Conservation (phyloP, 305 asterid species). For the Solanum hybrid region DNA sequence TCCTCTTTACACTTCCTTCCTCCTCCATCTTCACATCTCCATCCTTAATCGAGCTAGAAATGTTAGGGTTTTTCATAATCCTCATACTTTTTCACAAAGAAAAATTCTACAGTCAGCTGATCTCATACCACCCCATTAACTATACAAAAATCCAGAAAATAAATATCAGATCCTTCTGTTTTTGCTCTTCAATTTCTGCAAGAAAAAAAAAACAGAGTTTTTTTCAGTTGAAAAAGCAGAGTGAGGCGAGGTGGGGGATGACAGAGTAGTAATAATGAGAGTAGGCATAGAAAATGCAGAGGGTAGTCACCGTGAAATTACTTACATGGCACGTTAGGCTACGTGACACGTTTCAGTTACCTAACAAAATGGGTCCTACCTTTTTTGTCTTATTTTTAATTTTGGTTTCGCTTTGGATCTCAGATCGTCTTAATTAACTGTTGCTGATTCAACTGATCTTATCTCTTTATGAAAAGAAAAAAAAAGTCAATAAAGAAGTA, state of each 20-base stretch:
- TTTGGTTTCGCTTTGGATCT: neutral
- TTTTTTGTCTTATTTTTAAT: neutral
- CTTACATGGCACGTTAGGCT: constrained; percentile 1
- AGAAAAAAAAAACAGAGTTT: neutral
- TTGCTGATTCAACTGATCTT: neutral
- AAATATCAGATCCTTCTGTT: neutral
- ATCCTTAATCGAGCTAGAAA: neutral
- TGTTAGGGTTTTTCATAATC: neutral
- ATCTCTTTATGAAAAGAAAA: neutral
- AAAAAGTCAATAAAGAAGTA: neutral
- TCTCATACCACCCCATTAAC: neutral
- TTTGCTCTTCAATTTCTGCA: neutral
- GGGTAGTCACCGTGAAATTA: constrained; percentile 20
- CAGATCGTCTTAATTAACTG: neutral
- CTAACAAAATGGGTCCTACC: constrained; percentile 5
- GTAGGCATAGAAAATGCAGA: neutral
- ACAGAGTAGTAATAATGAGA: neutral
- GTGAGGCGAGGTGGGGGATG: neutral
- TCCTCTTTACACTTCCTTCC: constrained; percentile 4
- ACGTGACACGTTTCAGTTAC: constrained; percentile 24
- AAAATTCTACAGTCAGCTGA: neutral
- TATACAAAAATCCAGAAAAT: neutral
- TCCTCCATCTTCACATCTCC: constrained; percentile 7
- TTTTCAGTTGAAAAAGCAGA: neutral
- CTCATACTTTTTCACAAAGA: neutral